Evolutionary conservation across 2,329 filamentous ascomycete species (phyloP), one percentile per base, ranked within the genome.

Genomic region (Nannizziopsis barbatae): DNA sequence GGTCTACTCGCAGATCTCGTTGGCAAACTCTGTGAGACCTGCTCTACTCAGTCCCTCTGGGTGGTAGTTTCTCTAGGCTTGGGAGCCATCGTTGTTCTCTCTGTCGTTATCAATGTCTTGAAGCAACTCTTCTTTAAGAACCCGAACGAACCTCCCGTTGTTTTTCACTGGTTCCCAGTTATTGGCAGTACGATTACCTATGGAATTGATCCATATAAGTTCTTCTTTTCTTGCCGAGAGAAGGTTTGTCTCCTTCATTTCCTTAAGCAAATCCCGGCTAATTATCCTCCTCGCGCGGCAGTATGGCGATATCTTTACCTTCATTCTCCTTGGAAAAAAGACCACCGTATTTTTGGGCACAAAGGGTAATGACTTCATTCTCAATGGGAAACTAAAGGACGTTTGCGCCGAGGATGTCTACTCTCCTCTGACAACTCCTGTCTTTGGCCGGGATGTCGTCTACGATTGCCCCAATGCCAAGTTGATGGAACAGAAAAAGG

Each of bases 401-500:
- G 82, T 94, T 59, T 88, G 84, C 63, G 88, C 88, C 32, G 88
- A 94, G 68, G 87, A 95, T 60, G 85, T 94, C 55, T 94, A 94
- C 69, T 83, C 79, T 48, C 83, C 85, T 49, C 74, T 95, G 50
- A 79, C 75, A 18, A 80, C 76, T 5, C 78, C 78, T 39, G 77
- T 81, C 2, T 94, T 94, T 62, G 87, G 87, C 56, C 81, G 79
- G 58, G 83, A 89, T 69, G 87, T 94, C 20, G 85, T 93, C 47
- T 94, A 93, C 63, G 87, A 93, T 65, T 92, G 86, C 69, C 86
- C 86, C 37, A 93, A 93, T 64, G 75, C 86, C 50, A 93, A 93
- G 70, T 77, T 94, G 62, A 93, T 94, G 87, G 87, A 94, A 71
- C 87, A 94, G 74, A 94, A 94, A 74, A 92, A 90, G 79, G 85